These are phyloP conservation scores for Ustilago cynodontis DNA, from an alignment of 1,284 basidiomycete species.

Conservation along the genomic window DNA sequence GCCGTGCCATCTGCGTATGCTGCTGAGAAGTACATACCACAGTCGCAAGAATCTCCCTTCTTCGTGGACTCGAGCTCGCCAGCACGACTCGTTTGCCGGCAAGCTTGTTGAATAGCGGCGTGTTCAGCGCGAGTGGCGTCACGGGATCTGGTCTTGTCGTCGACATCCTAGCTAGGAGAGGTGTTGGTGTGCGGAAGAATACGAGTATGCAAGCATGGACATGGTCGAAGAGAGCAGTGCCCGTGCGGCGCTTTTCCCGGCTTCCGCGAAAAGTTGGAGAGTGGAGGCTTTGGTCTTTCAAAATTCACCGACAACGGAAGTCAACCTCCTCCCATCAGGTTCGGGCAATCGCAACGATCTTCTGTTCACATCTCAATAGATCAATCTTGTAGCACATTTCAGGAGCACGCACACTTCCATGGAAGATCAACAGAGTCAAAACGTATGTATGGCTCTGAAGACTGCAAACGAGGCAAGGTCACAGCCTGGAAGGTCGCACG, in stretches of 20 bases:
- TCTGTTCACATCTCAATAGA: too few relatives aligned
- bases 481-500: not conserved
- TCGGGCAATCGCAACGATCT: not conserved
- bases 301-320: not conserved
- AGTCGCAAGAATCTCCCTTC: constrained; percentile 62
- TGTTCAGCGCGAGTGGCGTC: constrained; percentile 52
- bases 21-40: constrained; percentile 37
- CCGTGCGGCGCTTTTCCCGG: constrained; percentile 26
- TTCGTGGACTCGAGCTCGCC: constrained; percentile 61
- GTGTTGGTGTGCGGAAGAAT: not conserved
- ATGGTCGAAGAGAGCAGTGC: not conserved
- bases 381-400: too few relatives aligned
- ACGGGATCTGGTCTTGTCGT: constrained; percentile 37
- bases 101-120: constrained; percentile 63
- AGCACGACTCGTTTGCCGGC: constrained; percentile 62
- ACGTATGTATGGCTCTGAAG: not conserved
- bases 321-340: not conserved
- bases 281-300: not conserved
- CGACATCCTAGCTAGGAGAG: constrained; percentile 12
- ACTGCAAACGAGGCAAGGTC: not conserved
- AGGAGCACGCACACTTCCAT: too few relatives aligned
- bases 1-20: too few relatives aligned
- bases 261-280: constrained; percentile 13
- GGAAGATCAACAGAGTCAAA: not conserved
- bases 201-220: not conserved